These are phyloP conservation scores for Botrytis cinerea DNA, from an alignment of 2,329 filamentous ascomycete species.

Conservation along the genomic window DNA sequence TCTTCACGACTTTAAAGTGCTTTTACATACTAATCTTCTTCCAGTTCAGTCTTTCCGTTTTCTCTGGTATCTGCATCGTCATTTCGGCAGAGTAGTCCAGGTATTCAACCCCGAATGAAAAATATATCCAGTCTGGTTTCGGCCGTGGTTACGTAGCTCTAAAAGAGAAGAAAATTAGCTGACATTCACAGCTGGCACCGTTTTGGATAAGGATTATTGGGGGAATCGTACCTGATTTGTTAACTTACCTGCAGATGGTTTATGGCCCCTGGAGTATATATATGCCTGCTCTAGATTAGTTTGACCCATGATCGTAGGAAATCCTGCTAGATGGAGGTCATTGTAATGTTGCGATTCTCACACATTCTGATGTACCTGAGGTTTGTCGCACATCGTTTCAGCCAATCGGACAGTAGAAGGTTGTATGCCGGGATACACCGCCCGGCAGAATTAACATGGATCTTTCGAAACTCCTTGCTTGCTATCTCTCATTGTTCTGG, in stretches of 20 bases:
- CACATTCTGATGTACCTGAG: neutral
- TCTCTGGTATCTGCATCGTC: slow-evolving; percentile 81
- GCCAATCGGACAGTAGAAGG: neutral
- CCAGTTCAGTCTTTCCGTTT: slow-evolving; percentile 79
- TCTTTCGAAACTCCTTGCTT: neutral
- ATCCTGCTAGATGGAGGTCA: neutral
- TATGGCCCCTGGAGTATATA: neutral
- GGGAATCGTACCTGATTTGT: slow-evolving; percentile 19
- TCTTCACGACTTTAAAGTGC: slow-evolving; percentile 67
- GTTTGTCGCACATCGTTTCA: neutral
- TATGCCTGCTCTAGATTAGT: neutral
- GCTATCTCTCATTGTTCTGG: neutral
- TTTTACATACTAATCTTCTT: slow-evolving; percentile 78
- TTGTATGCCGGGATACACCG: neutral
- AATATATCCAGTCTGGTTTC: slow-evolving; percentile 76
- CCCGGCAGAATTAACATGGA: slow-evolving; percentile 12
- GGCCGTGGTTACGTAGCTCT: slow-evolving; percentile 80
- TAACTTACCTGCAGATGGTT: slow-evolving; percentile 50
- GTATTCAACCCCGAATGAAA: slow-evolving; percentile 58
- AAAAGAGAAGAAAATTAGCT: slow-evolving; percentile 13
- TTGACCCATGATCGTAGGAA: neutral
- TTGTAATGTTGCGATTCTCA: neutral
- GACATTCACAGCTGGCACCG: neutral
- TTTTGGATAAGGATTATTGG: neutral
- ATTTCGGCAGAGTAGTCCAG: slow-evolving; percentile 74